Conservation (phyloP, 345 rosid species). For the Raphanus sativus region DNA sequence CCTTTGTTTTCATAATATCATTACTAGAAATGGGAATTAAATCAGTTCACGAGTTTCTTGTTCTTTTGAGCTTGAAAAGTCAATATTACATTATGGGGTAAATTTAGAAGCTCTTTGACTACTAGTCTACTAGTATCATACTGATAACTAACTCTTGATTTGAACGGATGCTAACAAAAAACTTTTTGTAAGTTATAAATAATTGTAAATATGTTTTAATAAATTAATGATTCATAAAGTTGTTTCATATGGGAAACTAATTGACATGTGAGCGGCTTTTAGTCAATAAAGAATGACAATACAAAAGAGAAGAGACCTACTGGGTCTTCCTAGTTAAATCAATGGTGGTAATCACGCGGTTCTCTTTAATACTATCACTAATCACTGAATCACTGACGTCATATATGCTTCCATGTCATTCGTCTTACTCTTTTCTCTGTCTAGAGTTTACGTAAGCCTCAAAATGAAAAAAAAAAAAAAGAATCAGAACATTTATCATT, state of each 20-base stretch:
- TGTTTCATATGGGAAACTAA: background rate
- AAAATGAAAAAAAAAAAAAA: background rate
- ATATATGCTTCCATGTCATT: background rate
- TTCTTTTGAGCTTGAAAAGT: background rate
- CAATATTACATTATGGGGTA: background rate
- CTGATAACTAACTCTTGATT: background rate
- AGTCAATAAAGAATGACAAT: background rate
- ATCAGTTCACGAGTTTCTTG: background rate
- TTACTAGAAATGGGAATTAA: conserved; percentile 5
- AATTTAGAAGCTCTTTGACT: background rate
- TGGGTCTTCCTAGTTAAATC: conserved; percentile 6
- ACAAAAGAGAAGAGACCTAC: background rate
- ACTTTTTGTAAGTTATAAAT: background rate
- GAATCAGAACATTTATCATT: background rate
- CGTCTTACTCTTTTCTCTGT: conserved; percentile 20
- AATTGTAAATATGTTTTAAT: background rate
- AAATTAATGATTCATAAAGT: background rate
- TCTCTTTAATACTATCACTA: background rate
- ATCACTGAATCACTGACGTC: background rate
- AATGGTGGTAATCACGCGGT: background rate
- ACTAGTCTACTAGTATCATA: background rate
- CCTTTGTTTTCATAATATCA: background rate
- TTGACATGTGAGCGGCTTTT: conserved; percentile 3
- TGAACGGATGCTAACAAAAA: background rate
- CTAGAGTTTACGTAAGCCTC: conserved; percentile 1